These are phyloP conservation scores for Ganoderma leucocontextum DNA, from an alignment of 1,284 basidiomycete species.

Conservation along the genomic window DNA sequence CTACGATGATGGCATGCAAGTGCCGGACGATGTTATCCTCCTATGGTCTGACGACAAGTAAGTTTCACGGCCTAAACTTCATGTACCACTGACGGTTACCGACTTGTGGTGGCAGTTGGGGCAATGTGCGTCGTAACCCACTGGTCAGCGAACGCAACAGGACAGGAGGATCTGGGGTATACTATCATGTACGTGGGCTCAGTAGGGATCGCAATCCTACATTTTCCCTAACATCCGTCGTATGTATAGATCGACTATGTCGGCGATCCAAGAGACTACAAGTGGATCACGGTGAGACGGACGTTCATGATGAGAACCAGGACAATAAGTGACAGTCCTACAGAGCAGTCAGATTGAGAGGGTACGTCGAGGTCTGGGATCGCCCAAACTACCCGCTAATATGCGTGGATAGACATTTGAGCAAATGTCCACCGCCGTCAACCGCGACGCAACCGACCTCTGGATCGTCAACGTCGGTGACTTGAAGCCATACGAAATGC, in stretches of 20 bases:
- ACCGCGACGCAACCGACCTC: constrained; percentile 60
- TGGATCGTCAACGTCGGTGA: constrained; percentile 77
- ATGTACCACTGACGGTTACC: neutral
- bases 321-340: neutral
- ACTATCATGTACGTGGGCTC: constrained; percentile 60
- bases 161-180: constrained; percentile 72
- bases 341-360: constrained; percentile 41
- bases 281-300: constrained; percentile 61
- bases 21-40: constrained; percentile 63
- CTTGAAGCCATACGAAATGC: constrained; percentile 76
- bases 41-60: constrained; percentile 73
- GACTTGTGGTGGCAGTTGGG: constrained; percentile 50
- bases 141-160: constrained; percentile 58
- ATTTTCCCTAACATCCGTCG: neutral
- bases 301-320: neutral
- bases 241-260: constrained; percentile 46
- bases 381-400: neutral
- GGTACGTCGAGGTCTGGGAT: constrained; percentile 22
- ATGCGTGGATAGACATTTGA: constrained; percentile 55
- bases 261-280: constrained; percentile 64
- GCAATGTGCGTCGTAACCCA: constrained; percentile 67
- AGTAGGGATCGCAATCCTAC: neutral
- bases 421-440: constrained; percentile 67
- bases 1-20: constrained; percentile 66
- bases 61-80: constrained; percentile 23